A percentile compares a stretch with the other conserved stretches of the same genome.
Conservation (phyloP, 1,284 basidiomycete species). For the Ustilago esculenta region DNA sequence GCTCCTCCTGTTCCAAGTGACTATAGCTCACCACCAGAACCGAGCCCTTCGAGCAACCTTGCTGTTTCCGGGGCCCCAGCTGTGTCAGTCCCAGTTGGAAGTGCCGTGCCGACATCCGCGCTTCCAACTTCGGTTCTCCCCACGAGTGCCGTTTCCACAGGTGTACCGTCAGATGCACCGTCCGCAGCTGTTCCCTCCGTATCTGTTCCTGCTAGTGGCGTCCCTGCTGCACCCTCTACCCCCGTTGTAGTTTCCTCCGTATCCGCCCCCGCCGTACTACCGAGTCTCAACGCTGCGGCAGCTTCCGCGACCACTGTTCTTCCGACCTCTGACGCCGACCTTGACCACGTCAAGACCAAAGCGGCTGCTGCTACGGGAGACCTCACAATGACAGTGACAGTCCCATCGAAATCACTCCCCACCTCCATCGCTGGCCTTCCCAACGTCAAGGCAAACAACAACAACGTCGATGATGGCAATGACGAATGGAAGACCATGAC, state of each 20-base stretch:
- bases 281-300: slow-evolving; percentile 18
- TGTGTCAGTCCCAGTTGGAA: background rate
- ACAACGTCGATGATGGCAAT: slow-evolving; percentile 2
- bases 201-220: background rate
- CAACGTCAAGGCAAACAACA: slow-evolving; percentile 12
- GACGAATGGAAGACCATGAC: slow-evolving; percentile 45
- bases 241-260: background rate
- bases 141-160: background rate
- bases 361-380: slow-evolving; percentile 12
- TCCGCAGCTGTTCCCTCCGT: slow-evolving; percentile 17
- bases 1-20: slow-evolving; percentile 32
- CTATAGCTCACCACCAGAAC: slow-evolving; percentile 13
- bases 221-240: background rate
- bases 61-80: slow-evolving; percentile 5
- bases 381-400: slow-evolving; percentile 37
- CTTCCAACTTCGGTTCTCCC: background rate
- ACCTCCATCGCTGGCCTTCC: slow-evolving; percentile 14
- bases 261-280: slow-evolving; percentile 1
- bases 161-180: slow-evolving; percentile 1
- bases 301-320: slow-evolving; percentile 18
- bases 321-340: slow-evolving; percentile 13
- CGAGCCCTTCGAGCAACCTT: background rate
- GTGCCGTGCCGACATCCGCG: background rate
- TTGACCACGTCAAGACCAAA: background rate
- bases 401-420: slow-evolving; percentile 23